A percentile compares a stretch with the other conserved stretches of the same genome.
Conservation (phyloP, 1,139 yeast genomes). For the Saccharomycopsis crataegensis region DNA sequence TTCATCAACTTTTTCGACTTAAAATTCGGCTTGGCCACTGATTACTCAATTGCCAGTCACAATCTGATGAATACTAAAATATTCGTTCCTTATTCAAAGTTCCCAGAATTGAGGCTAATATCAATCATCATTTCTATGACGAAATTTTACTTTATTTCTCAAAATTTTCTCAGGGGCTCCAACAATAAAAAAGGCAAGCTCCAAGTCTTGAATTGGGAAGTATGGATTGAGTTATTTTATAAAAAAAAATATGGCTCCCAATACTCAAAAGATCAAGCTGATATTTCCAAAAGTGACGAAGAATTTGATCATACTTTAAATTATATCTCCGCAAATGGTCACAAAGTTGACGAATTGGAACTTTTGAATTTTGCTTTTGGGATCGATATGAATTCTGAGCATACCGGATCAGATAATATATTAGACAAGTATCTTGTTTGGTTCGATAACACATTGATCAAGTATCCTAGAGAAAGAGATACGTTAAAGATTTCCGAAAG, state of each 20-base stretch:
- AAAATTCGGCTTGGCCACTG: background rate
- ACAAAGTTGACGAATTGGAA: slow-evolving; percentile 6
- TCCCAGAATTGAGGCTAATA: slow-evolving; percentile 22
- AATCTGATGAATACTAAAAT: background rate
- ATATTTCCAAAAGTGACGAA: slow-evolving; percentile 1
- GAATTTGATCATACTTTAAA: slow-evolving; percentile 12
- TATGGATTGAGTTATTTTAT: slow-evolving; percentile 6
- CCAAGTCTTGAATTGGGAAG: slow-evolving; percentile 1
- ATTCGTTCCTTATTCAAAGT: background rate
- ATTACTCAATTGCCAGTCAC: background rate
- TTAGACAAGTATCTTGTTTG: slow-evolving; percentile 38
- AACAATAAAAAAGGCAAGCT: background rate
- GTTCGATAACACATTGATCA: slow-evolving; percentile 33
- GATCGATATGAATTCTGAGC: slow-evolving; percentile 1
- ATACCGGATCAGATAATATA: background rate
- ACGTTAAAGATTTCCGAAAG: slow-evolving; percentile 30
- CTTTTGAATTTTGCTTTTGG: slow-evolving; percentile 6
- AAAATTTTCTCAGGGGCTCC: background rate
- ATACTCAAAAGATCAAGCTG: background rate
- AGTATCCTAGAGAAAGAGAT: slow-evolving; percentile 3
- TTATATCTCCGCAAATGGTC: background rate
- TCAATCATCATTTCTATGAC: slow-evolving; percentile 19
- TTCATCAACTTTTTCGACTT: slow-evolving; percentile 9
- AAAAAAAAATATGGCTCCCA: slow-evolving; percentile 2
- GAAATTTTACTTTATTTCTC: slow-evolving; percentile 20